phyloP scores from a whole-genome alignment of 78 protist genomes.

The Dictyostelium brefeldianum region DNA sequence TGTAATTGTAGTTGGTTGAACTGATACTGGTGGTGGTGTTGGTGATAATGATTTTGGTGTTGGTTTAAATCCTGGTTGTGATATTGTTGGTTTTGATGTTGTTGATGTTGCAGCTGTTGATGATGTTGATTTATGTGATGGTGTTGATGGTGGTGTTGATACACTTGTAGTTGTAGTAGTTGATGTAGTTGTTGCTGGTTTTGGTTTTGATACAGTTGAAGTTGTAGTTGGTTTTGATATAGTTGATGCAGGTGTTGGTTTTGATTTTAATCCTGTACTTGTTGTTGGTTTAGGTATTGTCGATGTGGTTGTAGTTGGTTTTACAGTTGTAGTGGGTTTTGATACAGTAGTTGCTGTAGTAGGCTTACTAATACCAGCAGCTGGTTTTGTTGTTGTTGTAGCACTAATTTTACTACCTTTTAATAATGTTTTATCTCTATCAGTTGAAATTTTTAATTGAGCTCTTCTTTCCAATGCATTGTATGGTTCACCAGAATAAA shows the following conservation, averaged over 20 bases:
- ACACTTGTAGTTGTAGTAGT: not conserved
- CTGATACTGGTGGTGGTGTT: constrained; percentile 9
- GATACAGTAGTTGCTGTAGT: not conserved
- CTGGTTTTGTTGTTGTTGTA: constrained; percentile 14
- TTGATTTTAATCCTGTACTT: not conserved
- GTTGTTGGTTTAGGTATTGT: not conserved
- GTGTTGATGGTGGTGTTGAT: not conserved
- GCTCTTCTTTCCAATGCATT: constrained; percentile 71
- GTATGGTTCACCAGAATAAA: constrained; percentile 75
- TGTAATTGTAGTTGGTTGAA: not conserved
- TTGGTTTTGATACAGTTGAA: constrained; percentile 28
- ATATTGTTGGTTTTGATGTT: not conserved
- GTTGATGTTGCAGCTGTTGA: not conserved
- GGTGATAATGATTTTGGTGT: constrained; percentile 14
- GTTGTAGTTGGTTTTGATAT: constrained; percentile 34
- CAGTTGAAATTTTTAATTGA: not conserved
- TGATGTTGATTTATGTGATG: constrained; percentile 29
- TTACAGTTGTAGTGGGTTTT: constrained; percentile 19
- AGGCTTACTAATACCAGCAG: not conserved
- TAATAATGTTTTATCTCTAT: constrained; percentile 26
- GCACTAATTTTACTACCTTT: constrained; percentile 1
- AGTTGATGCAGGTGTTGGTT: constrained; percentile 3
- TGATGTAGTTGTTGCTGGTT: constrained; percentile 5
- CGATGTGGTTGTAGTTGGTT: not conserved
- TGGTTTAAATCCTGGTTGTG: constrained; percentile 16